Evolutionary conservation across 345 rosid genomes (phyloP), one percentile per base, ranked within the genome.

Genomic region (Sonneratia caseolaris): DNA sequence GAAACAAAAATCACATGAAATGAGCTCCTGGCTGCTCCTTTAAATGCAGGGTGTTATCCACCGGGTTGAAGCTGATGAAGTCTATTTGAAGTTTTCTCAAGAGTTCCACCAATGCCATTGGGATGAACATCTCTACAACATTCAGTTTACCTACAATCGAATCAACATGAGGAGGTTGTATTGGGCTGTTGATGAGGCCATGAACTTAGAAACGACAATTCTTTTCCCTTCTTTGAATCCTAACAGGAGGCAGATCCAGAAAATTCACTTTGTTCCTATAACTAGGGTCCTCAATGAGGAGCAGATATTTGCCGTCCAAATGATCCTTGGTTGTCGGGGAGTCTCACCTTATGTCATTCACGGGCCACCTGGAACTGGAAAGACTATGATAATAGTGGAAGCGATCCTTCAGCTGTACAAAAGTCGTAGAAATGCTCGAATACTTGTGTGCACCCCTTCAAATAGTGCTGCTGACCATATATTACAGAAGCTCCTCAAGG

Each of bases 321-420:
- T 83, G 95, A 82, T 94, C 74, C 85, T 90, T 69, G 89, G 96
- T 64, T 87, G 93, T 81, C 84, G 79, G 78, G 96, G 97, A 75
- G 93, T 86, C 69, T 91, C 96, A 10, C 97, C 98, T 21, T 94
- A 86, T 75, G 78, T 91, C 74, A 89, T 94, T 74, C 81, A 86
- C 68, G 98, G 98, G 64, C 98, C 98, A 48, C 98, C 98, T 14
- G 98, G 98, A 73, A 94, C 98, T 3, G 98, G 97, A 56, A 94
- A 94, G 83, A 94, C 98, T 59, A 84, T 81, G 89, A 91, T 95
- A 18, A 9, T 94, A 66, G 93, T 87, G 74, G 97, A 90, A 81
- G 91, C 93, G 15, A 85, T 90, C 32, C 88, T 90, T 47, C 97
- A 94, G 82, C 85, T 94, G 16, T 88, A 85, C 68, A 76, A 69